Base-by-base conservation (phyloP, 345 rosid genomes). In the Hibiscus tridactylites region DNA sequence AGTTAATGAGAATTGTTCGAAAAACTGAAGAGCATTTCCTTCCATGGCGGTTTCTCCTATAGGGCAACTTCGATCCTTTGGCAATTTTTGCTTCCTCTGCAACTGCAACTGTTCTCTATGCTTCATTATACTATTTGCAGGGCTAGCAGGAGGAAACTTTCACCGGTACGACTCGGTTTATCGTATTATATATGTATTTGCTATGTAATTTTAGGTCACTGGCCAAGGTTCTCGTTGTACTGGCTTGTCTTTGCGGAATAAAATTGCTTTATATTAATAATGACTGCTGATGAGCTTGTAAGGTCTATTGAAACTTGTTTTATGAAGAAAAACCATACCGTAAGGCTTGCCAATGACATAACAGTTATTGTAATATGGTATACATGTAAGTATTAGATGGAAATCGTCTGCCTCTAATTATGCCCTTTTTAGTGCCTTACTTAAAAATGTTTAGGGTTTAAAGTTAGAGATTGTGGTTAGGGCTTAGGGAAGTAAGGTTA, bases 31-130 rank as follows among this genome's bases (percentile, higher is more conserved):
- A 72, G 50, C 58, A 49, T 47, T 57, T 50, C 61, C 66, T 69
- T 54, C 5, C 58, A 50, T 50, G 79, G 79, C 69, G 76, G 71
- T 71, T 50, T 70, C 75, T 73, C 52, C 61, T 77, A 39, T 61
- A 82, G 90, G 90, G 90, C 87, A 86, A 79, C 83, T 79, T 86
- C 83, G 72, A 82, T 80, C 83, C 87, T 84, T 86, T 86, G 90
- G 87, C 90, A 86, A 77, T 78, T 80, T 71, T 56, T 53, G 59
- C 53, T 69, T 72, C 42, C 68, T 65, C 13, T 62, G 11, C 54
- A 5, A 26, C 53, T 58, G 69, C 52, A 5, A 28, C 54, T 59
- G 69, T 61, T 52, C 17, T 65, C 64, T 13, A 10, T 15, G 39
- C 60, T 39, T 37, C 73, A 54, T 17, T 54, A 6, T 54, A 42